These are phyloP conservation scores for Tylopilus intermedius DNA, from an alignment of 768 basidiomycete genomes.

Conservation along the genomic window DNA sequence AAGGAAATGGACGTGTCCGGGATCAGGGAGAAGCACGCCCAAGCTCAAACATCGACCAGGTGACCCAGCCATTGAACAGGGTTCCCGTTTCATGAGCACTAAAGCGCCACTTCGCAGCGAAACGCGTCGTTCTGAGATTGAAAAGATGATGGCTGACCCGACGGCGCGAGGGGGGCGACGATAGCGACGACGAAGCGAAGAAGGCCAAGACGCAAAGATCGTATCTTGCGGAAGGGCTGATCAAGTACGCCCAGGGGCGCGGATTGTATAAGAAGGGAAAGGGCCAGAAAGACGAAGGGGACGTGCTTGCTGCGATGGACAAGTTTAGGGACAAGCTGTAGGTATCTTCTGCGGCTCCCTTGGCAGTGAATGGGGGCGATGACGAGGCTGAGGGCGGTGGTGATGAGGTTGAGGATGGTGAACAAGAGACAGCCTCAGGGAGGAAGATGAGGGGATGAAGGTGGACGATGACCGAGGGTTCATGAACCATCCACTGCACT, in stretches of 20 bases:
- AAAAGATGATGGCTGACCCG: constrained; percentile 83
- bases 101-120: constrained; percentile 35
- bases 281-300: constrained; percentile 64
- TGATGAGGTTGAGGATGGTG: constrained; percentile 6
- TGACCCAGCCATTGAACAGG: too few relatives aligned
- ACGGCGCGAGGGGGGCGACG: constrained; percentile 48
- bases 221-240: constrained; percentile 73
- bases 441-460: constrained; percentile 57
- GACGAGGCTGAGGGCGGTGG: constrained; percentile 11
- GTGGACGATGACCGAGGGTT: constrained; percentile 76
- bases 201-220: constrained; percentile 62
- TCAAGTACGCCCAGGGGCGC: constrained; percentile 69
- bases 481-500: constrained; percentile 64
- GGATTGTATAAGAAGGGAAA: constrained; percentile 55
- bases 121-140: constrained; percentile 70
- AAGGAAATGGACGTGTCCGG: constrained; percentile 51
- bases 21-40: constrained; percentile 71
- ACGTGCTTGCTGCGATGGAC: constrained; percentile 62
- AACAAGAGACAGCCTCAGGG: constrained; percentile 16
- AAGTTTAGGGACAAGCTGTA: constrained; percentile 72
- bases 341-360: constrained; percentile 29
- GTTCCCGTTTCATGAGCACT: background rate
- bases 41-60: constrained; percentile 52
- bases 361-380: constrained; percentile 23
- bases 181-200: constrained; percentile 60